A percentile compares a stretch with the other conserved stretches of the same genome.
Evolutionary conservation across 139 green algal genomes (phyloP).

Genomic region (Pleodorina starrii): DNA sequence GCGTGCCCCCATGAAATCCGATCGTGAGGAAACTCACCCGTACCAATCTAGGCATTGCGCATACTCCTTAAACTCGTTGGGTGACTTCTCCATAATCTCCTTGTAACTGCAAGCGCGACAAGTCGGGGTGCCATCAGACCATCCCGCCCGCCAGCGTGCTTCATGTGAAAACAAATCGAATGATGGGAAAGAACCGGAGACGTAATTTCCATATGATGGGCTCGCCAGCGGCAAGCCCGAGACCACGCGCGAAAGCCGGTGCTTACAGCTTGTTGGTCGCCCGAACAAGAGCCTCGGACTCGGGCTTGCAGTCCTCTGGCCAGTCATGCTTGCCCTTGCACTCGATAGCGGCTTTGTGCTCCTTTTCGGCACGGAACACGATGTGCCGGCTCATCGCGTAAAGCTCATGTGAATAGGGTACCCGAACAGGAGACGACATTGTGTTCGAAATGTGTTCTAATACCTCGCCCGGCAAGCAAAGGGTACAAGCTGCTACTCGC

Average conservation of each 20-base stretch:
- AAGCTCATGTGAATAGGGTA: conserved; percentile 68
- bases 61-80: conserved; percentile 67
- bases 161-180: too few species aligned
- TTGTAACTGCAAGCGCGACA: conserved; percentile 63
- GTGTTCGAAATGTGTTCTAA: too few species aligned
- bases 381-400: conserved; percentile 67
- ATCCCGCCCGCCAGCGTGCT: too few species aligned
- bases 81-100: conserved; percentile 61
- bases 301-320: conserved; percentile 68
- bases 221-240: not conserved
- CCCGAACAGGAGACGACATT: conserved; percentile 50
- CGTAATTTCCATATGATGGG: not conserved
- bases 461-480: too few species aligned
- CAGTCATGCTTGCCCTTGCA: conserved; percentile 70
- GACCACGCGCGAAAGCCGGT: not conserved
- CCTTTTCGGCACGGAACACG: conserved; percentile 67
- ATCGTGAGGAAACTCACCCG: conserved; percentile 66
- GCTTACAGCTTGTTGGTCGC: conserved; percentile 70
- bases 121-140: too few species aligned
- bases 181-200: too few species aligned
- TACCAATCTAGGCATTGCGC: conserved; percentile 66
- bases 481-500: too few species aligned
- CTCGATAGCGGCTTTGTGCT: conserved; percentile 64
- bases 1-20: too few species aligned
- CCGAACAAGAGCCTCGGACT: conserved; percentile 64